phyloP scores from a whole-genome alignment of 768 basidiomycete genomes.

The Rhizopogon vulgaris region DNA sequence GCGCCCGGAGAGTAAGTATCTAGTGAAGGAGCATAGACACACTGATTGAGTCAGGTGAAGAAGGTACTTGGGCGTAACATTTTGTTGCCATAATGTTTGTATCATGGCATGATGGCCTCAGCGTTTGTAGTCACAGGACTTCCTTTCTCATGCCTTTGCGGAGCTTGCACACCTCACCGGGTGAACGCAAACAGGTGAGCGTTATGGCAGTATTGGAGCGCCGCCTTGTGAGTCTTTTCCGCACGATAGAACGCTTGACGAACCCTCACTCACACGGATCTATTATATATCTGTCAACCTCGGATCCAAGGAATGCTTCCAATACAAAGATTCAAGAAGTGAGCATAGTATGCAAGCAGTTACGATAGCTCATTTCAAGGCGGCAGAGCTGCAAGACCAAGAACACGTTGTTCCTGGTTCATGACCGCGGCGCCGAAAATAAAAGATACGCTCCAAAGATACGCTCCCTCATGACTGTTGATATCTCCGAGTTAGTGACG shows the following conservation, averaged over 20 bases:
- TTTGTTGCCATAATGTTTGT: not conserved
- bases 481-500: not conserved
- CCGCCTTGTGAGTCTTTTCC: not conserved
- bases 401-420: not conserved
- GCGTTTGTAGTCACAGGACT: not conserved
- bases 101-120: too few species aligned
- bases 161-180: not conserved
- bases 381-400: not conserved
- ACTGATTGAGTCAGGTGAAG: not conserved
- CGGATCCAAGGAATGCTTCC: not conserved
- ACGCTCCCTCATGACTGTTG: not conserved
- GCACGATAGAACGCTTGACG: not conserved
- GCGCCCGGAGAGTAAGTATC: not conserved
- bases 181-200: not conserved
- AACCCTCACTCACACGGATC: not conserved
- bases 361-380: not conserved
- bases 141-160: slow-evolving; percentile 1
- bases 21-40: not conserved
- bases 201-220: not conserved
- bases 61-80: not conserved
- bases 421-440: not conserved
- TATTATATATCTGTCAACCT: not conserved
- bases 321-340: not conserved
- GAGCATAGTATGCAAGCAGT: not conserved
- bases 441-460: too few species aligned